Percentiles rank a stretch among this genome's conserved stretches.
These are phyloP conservation scores for Leishmania tropica DNA, from an alignment of 208 protist species.

Conservation along the genomic window DNA sequence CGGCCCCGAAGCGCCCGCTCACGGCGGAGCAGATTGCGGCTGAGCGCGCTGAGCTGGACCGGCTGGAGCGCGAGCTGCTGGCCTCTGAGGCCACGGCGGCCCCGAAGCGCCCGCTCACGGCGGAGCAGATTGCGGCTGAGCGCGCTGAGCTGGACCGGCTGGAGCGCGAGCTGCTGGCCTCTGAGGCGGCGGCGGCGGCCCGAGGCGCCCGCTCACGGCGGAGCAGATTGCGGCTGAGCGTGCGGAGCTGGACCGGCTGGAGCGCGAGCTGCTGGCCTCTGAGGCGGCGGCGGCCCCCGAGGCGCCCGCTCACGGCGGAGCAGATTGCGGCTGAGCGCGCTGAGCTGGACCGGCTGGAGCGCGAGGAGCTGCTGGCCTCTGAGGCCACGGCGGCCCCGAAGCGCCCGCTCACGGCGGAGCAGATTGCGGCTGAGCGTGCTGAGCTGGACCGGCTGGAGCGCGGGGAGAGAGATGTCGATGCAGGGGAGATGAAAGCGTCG, in stretches of 20 bases:
- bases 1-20: too few relatives aligned
- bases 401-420: slow-evolving; percentile 14
- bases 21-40: too few relatives aligned
- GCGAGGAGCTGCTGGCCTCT: not conserved
- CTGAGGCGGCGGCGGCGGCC: not conserved
- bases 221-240: slow-evolving; percentile 7
- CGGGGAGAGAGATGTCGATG: not conserved
- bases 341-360: slow-evolving; percentile 4
- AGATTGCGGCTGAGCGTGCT: slow-evolving; percentile 7
- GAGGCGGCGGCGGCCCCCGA: not conserved
- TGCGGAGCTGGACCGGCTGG: not conserved
- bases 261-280: not conserved
- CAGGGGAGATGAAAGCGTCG: not conserved
- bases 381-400: not conserved
- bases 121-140: slow-evolving; percentile 1
- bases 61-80: too few relatives aligned
- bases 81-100: too few relatives aligned
- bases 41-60: too few relatives aligned
- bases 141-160: slow-evolving; percentile 6
- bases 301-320: slow-evolving; percentile 13
- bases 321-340: slow-evolving; percentile 2
- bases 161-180: not conserved
- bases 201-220: slow-evolving; percentile 5
- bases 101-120: not conserved
- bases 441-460: slow-evolving; percentile 3